Percentiles rank a stretch among this genome's conserved stretches.
Evolutionary conservation across 495 filamentous ascomycete genomes (phyloP).

Genomic region (Trypethelium eluteriae): DNA sequence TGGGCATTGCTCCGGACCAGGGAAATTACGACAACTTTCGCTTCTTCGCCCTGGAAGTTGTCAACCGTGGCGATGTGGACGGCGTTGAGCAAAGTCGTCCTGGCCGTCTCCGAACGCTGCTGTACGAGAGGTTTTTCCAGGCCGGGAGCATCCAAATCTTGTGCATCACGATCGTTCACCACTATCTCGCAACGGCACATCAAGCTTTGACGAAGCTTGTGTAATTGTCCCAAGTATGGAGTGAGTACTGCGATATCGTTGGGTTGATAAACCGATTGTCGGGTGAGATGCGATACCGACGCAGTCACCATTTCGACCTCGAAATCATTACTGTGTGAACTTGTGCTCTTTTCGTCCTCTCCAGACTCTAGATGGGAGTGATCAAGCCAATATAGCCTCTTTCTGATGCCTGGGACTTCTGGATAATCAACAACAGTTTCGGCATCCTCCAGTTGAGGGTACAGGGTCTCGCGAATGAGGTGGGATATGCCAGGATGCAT

Average conservation of each 20-base stretch:
- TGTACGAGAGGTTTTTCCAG: slow-evolving; percentile 24
- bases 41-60: slow-evolving; percentile 75
- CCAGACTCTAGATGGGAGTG: slow-evolving; percentile 52
- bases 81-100: slow-evolving; percentile 45
- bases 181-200: slow-evolving; percentile 50
- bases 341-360: slow-evolving; percentile 35
- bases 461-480: slow-evolving; percentile 53
- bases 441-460: slow-evolving; percentile 57
- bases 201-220: slow-evolving; percentile 49
- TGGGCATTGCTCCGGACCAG: slow-evolving; percentile 64
- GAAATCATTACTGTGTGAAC: slow-evolving; percentile 57
- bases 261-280: slow-evolving; percentile 56
- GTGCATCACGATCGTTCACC: slow-evolving; percentile 59
- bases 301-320: slow-evolving; percentile 61
- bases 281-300: slow-evolving; percentile 64
- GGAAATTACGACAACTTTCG: slow-evolving; percentile 73
- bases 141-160: slow-evolving; percentile 50
- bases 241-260: slow-evolving; percentile 74
- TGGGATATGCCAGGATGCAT: slow-evolving; percentile 67
- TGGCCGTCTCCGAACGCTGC: slow-evolving; percentile 15
- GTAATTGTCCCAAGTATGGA: slow-evolving; percentile 68
- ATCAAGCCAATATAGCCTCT: slow-evolving; percentile 66
- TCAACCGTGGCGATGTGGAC: slow-evolving; percentile 75
- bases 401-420: slow-evolving; percentile 55
- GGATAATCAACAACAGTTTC: slow-evolving; percentile 48